Evolutionary conservation across 2,329 filamentous ascomycete species (phyloP).

Genomic region (Fusarium sp.): DNA sequence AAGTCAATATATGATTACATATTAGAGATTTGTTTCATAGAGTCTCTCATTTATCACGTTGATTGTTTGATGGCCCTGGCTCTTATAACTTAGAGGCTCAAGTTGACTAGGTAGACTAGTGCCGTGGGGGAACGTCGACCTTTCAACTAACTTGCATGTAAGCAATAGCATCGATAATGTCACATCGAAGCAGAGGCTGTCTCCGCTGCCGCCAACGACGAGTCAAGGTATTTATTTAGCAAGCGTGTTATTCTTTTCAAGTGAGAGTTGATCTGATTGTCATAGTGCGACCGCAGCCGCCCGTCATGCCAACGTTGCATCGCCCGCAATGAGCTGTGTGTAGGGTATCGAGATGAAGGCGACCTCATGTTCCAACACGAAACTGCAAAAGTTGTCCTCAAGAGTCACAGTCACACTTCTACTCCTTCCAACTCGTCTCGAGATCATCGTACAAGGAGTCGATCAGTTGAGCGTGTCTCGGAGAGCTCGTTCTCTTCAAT

Average conservation of each 20-base stretch:
- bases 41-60: not conserved
- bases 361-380: conserved; percentile 51
- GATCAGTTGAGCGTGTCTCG: conserved; percentile 18
- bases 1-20: not conserved
- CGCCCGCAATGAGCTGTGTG: conserved; percentile 49
- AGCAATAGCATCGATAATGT: conserved; percentile 21
- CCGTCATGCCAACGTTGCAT: conserved; percentile 51
- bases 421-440: conserved; percentile 16
- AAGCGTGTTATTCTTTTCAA: not conserved
- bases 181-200: conserved; percentile 46
- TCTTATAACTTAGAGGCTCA: not conserved
- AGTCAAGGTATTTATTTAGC: conserved; percentile 35
- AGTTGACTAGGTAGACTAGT: not conserved
- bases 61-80: not conserved
- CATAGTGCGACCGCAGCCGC: conserved; percentile 46
- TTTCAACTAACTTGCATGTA: not conserved
- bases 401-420: conserved; percentile 10
- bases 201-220: conserved; percentile 45
- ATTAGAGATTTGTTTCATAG: not conserved
- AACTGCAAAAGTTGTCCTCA: conserved; percentile 43
- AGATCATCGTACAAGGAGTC: conserved; percentile 18
- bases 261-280: not conserved
- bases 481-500: not conserved
- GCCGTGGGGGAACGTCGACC: conserved; percentile 15
- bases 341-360: conserved; percentile 50